These are phyloP conservation scores for Plasmodium inui DNA, from an alignment of 169 alveolate genomes.

Conservation along the genomic window DNA sequence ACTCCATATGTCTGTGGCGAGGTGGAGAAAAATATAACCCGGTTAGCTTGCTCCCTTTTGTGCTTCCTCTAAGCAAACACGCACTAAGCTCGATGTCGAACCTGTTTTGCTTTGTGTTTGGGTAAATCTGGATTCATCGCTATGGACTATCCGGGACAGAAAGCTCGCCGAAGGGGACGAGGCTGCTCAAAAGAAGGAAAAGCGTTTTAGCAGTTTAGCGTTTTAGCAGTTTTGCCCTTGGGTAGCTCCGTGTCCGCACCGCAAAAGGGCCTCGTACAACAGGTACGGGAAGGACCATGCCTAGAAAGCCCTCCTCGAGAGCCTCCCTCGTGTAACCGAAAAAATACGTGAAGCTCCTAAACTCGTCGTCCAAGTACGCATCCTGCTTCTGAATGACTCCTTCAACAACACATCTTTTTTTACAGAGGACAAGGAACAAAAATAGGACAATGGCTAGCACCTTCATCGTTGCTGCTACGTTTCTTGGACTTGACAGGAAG, in stretches of 20 bases:
- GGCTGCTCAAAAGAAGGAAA: conserved; percentile 23
- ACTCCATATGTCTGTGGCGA: conserved; percentile 37
- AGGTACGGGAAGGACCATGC: not conserved
- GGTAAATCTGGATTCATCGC: conserved; percentile 53
- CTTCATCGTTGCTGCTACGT: conserved; percentile 21
- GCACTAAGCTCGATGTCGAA: not conserved
- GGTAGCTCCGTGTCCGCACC: not conserved
- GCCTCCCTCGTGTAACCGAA: conserved; percentile 30
- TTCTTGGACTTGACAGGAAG: not conserved
- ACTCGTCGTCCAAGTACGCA: conserved; percentile 66
- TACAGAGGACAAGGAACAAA: conserved; percentile 19
- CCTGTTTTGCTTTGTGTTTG: conserved; percentile 44
- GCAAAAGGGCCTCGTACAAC: not conserved
- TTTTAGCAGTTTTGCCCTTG: not conserved
- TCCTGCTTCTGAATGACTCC: conserved; percentile 31
- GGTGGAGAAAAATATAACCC: not conserved
- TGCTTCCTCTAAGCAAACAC: not conserved
- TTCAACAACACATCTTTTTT: conserved; percentile 18
- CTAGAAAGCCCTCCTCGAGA: not conserved
- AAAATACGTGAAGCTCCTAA: conserved; percentile 64
- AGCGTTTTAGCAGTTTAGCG: not conserved
- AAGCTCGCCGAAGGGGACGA: conserved; percentile 72
- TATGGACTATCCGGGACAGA: conserved; percentile 55
- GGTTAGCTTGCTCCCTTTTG: not conserved
- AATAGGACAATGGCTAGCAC: not conserved